phyloP scores from a whole-genome alignment of 805 yeast species.

The Hanseniaspora occidentalis region DNA sequence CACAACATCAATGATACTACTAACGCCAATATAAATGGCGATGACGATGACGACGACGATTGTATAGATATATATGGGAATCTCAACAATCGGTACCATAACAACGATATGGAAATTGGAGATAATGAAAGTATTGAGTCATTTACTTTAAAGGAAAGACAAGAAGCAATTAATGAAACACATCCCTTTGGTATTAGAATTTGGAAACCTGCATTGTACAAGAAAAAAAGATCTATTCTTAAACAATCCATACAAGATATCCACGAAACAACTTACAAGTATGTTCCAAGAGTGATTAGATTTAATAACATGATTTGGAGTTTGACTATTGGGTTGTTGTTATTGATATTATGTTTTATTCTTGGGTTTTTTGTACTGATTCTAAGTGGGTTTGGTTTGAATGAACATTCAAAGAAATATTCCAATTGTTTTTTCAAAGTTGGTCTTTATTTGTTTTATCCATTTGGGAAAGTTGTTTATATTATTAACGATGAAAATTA shows the following conservation, averaged over 20 bases:
- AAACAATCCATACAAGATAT: slow-evolving; percentile 86
- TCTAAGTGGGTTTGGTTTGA: slow-evolving; percentile 33
- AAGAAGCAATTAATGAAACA: slow-evolving; percentile 89
- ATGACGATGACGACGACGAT: background rate
- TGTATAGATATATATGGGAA: too few relatives aligned
- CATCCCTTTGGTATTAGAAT: slow-evolving; percentile 98
- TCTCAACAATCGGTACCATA: slow-evolving; percentile 9
- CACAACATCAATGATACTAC: background rate
- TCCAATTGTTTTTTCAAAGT: slow-evolving; percentile 46
- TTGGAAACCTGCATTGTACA: slow-evolving; percentile 97
- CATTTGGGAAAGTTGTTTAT: slow-evolving; percentile 84
- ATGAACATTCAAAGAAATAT: slow-evolving; percentile 43
- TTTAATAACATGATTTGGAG: slow-evolving; percentile 71
- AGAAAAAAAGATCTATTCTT: slow-evolving; percentile 84
- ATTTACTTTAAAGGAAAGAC: slow-evolving; percentile 80
- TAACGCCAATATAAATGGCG: background rate
- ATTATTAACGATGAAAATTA: slow-evolving; percentile 70
- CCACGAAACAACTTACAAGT: slow-evolving; percentile 39
- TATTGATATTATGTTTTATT: slow-evolving; percentile 40
- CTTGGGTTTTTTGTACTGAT: slow-evolving; percentile 33
- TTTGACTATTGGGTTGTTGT: slow-evolving; percentile 52
- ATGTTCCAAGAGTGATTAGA: slow-evolving; percentile 23
- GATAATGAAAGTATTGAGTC: slow-evolving; percentile 49
- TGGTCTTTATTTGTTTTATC: slow-evolving; percentile 63
- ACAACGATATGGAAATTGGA: slow-evolving; percentile 18